Conservation (phyloP, 345 rosid species). For the Pelargonium nanum region DNA sequence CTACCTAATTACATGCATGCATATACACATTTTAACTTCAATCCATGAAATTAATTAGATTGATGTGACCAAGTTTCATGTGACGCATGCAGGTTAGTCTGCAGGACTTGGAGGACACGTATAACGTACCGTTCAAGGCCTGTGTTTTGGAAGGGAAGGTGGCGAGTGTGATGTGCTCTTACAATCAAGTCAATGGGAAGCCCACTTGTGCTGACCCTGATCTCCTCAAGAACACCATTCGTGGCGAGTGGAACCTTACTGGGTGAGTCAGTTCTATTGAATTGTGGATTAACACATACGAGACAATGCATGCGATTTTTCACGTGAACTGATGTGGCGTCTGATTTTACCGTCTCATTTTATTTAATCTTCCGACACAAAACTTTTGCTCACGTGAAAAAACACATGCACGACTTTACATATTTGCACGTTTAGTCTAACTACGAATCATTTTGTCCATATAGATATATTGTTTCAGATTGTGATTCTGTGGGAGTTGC, state of each 20-base stretch:
- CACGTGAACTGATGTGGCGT: too few species aligned
- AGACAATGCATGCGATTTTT: neutral
- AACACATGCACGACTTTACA: too few species aligned
- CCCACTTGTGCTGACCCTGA: conserved; percentile 81
- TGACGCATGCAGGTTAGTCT: conserved; percentile 53
- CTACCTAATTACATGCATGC: too few species aligned
- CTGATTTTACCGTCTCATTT: too few species aligned
- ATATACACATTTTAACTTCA: too few species aligned
- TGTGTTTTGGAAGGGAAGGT: conserved; percentile 75
- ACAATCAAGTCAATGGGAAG: conserved; percentile 76
- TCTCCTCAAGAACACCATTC: conserved; percentile 42
- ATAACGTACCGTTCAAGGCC: conserved; percentile 61
- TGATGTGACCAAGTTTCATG: too few species aligned
- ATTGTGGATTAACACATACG: neutral
- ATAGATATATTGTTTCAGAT: conserved; percentile 84
- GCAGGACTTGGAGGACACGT: conserved; percentile 78
- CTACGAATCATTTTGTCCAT: too few species aligned
- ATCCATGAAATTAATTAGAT: too few species aligned
- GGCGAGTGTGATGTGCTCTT: conserved; percentile 88
- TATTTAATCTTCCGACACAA: too few species aligned
- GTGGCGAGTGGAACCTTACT: conserved; percentile 61
- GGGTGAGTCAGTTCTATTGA: conserved; percentile 32
- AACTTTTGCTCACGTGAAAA: too few species aligned
- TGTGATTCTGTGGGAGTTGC: conserved; percentile 78
- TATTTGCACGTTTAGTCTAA: too few species aligned